Percentiles rank a stretch among this genome's conserved stretches.
These are phyloP conservation scores for Penicillium brasilianum DNA, from an alignment of 2,329 filamentous ascomycete species.

Conservation along the genomic window DNA sequence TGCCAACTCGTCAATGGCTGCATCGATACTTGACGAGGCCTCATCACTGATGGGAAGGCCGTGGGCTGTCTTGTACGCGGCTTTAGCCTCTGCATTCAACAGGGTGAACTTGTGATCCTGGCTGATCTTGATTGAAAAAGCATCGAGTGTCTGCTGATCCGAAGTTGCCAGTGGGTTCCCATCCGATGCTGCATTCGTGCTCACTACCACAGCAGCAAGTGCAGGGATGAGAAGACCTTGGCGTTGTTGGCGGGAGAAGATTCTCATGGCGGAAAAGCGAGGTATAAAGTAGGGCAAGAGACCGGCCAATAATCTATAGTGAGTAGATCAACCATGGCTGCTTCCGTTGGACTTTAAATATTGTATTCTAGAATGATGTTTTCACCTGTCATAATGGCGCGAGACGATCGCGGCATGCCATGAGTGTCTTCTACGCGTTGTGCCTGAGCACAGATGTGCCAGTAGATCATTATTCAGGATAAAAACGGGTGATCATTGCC, in stretches of 20 bases:
- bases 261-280: background rate
- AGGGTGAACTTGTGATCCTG: slow-evolving; percentile 9
- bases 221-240: background rate
- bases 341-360: background rate
- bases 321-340: no score
- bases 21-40: slow-evolving; percentile 14
- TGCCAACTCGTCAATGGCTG: slow-evolving; percentile 18
- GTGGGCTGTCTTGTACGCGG: slow-evolving; percentile 15
- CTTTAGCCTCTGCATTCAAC: slow-evolving; percentile 14
- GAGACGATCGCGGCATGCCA: background rate
- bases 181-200: background rate
- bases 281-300: background rate
- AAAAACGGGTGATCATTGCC: background rate
- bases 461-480: background rate
- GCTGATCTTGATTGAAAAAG: slow-evolving; percentile 15
- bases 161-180: slow-evolving; percentile 16
- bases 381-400: background rate
- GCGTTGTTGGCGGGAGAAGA: background rate
- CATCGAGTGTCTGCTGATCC: slow-evolving; percentile 14
- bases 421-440: background rate
- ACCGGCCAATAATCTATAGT: background rate
- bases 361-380: background rate
- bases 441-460: background rate
- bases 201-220: background rate
- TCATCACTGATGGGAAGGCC: slow-evolving; percentile 18